These are phyloP conservation scores for Entelexis paramagnoliae DNA, from an alignment of 1,139 yeast species.

Conservation along the genomic window DNA sequence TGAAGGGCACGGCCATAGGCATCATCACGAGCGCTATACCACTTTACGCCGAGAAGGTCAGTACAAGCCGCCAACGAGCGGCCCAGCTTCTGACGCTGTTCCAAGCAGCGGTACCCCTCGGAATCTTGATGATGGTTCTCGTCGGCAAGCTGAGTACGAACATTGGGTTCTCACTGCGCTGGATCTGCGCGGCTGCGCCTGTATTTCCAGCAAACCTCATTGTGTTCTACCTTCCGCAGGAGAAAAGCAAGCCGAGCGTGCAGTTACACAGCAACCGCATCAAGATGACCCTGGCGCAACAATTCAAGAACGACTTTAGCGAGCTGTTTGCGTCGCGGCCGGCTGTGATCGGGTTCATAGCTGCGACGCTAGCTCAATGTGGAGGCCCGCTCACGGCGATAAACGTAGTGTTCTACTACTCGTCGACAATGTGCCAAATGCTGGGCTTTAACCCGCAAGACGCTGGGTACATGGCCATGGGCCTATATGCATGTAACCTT, in stretches of 20 bases:
- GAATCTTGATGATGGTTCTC: conserved; percentile 35
- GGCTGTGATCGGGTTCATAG: conserved; percentile 23
- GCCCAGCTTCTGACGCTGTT: conserved; percentile 51
- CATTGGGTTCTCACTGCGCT: conserved; percentile 49
- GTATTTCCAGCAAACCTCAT: conserved; percentile 47
- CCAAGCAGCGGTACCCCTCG: conserved; percentile 56
- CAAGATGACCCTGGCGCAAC: background rate
- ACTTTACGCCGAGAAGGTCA: conserved; percentile 51
- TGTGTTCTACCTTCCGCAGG: conserved; percentile 34
- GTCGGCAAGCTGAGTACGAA: conserved; percentile 28
- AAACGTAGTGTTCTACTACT: conserved; percentile 56
- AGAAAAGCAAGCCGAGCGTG: background rate
- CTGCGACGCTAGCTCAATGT: conserved; percentile 48
- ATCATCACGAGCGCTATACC: conserved; percentile 54
- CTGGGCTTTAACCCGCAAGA: conserved; percentile 21
- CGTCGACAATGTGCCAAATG: conserved; percentile 34
- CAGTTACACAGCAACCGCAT: background rate
- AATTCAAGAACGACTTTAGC: conserved; percentile 6
- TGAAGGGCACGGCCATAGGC: conserved; percentile 57
- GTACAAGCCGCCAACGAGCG: conserved; percentile 36
- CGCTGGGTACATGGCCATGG: conserved; percentile 24
- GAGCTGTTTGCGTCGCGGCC: conserved; percentile 1
- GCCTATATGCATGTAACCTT: conserved; percentile 26
- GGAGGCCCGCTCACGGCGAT: conserved; percentile 61
- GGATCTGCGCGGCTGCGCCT: conserved; percentile 53